Evolutionary conservation across 495 filamentous ascomycete species (phyloP).

Genomic region (Jackrogersella minutella): DNA sequence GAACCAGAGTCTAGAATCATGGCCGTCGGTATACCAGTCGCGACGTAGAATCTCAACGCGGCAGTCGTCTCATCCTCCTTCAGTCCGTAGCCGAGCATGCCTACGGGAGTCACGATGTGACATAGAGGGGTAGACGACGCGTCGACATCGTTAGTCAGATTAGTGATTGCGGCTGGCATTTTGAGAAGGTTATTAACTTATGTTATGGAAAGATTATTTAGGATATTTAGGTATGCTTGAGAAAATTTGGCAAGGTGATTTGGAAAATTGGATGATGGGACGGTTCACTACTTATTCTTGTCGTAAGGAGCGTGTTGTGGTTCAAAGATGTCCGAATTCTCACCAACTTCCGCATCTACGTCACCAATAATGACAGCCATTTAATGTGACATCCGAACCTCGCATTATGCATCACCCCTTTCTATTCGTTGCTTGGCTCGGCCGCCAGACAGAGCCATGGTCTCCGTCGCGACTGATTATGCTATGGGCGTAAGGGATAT

Average conservation of each 20-base stretch:
- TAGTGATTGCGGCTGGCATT: constrained; percentile 21
- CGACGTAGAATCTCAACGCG: constrained; percentile 37
- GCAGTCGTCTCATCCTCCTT: constrained; percentile 43
- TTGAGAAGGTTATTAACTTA: not conserved
- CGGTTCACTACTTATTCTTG: constrained; percentile 20
- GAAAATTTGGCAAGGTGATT: not conserved
- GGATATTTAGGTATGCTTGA: not conserved
- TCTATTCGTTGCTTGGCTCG: not conserved
- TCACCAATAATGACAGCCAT: constrained; percentile 16
- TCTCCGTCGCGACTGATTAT: not conserved
- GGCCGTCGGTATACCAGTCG: constrained; percentile 47
- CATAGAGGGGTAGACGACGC: constrained; percentile 35
- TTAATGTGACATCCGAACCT: constrained; percentile 14
- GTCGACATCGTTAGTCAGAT: constrained; percentile 4
- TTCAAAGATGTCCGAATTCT: constrained; percentile 4
- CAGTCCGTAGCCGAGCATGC: constrained; percentile 60
- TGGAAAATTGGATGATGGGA: not conserved
- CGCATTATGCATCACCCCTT: constrained; percentile 12
- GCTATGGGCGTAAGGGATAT: not conserved
- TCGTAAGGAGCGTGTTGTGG: constrained; percentile 1
- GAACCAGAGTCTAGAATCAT: constrained; percentile 61
- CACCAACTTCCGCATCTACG: constrained; percentile 7
- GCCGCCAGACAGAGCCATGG: not conserved
- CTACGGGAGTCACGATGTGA: constrained; percentile 57
- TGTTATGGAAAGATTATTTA: not conserved